A percentile compares a stretch with the other conserved stretches of the same genome.
phyloP scores from a whole-genome alignment of 441 rosid genomes.

The Macaranga tanarius region DNA sequence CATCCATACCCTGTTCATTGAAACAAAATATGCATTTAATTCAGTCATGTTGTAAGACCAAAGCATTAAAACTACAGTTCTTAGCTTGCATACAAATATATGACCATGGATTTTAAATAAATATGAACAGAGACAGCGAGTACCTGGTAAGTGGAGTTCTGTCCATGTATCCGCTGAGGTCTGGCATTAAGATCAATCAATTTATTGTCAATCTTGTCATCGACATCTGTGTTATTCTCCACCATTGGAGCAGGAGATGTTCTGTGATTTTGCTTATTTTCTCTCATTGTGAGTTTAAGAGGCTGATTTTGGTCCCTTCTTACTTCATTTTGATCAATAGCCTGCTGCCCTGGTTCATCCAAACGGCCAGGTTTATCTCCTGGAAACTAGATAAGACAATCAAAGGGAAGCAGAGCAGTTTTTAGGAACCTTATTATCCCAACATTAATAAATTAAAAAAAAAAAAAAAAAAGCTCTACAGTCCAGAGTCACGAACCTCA shows the following conservation, averaged over 20 bases:
- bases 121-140: background rate
- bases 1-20: constrained; percentile 49
- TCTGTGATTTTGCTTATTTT: constrained; percentile 51
- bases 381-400: constrained; percentile 60
- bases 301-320: constrained; percentile 46
- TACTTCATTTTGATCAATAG: constrained; percentile 34
- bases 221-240: constrained; percentile 39
- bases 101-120: background rate
- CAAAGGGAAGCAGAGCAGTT: constrained; percentile 23
- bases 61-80: background rate
- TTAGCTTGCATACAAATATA: constrained; percentile 11
- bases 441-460: background rate
- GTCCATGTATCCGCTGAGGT: constrained; percentile 57
- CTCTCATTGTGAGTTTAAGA: constrained; percentile 31
- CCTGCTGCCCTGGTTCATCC: constrained; percentile 42
- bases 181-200: constrained; percentile 69
- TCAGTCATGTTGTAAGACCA: background rate
- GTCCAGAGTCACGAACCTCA: constrained; percentile 52
- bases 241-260: constrained; percentile 32
- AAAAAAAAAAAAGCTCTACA: constrained; percentile 9
- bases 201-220: constrained; percentile 47
- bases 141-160: constrained; percentile 56
- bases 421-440: background rate
- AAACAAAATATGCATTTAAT: constrained; percentile 11
- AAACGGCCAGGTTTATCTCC: constrained; percentile 57